phyloP scores from a whole-genome alignment of 1,284 basidiomycete species.

The Trichosporon inkin region DNA sequence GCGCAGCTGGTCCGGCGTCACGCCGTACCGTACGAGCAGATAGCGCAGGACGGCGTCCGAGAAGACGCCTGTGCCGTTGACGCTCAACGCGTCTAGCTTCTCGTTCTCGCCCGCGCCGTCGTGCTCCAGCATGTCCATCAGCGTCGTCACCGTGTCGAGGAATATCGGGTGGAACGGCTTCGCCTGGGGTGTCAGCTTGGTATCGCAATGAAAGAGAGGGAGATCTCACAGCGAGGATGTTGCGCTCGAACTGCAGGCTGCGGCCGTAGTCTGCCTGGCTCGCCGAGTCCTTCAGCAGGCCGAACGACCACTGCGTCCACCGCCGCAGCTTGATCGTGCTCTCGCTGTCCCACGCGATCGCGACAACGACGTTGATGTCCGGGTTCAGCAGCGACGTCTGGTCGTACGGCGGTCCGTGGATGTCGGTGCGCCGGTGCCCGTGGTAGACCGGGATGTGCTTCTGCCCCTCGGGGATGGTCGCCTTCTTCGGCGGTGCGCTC shows the following conservation, averaged over 20 bases:
- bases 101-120: not conserved
- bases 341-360: slow-evolving; percentile 34
- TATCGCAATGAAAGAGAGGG: not conserved
- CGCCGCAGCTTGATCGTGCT: slow-evolving; percentile 16
- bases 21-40: slow-evolving; percentile 37
- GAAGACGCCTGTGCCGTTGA: slow-evolving; percentile 36
- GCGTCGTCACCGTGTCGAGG: slow-evolving; percentile 33
- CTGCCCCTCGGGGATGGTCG: not conserved
- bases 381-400: slow-evolving; percentile 29
- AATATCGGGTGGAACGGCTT: slow-evolving; percentile 37
- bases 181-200: slow-evolving; percentile 20
- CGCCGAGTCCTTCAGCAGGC: not conserved
- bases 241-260: slow-evolving; percentile 33
- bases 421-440: not conserved
- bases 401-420: slow-evolving; percentile 11
- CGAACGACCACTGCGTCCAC: slow-evolving; percentile 14
- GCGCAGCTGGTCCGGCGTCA: slow-evolving; percentile 30
- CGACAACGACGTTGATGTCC: slow-evolving; percentile 33
- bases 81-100: slow-evolving; percentile 20
- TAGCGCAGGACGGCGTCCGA: slow-evolving; percentile 38
- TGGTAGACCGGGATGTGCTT: slow-evolving; percentile 1
- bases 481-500: not conserved
- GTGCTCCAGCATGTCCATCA: slow-evolving; percentile 12
- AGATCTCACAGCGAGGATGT: slow-evolving; percentile 25
- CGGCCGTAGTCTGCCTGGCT: slow-evolving; percentile 11